Evolutionary conservation across 2,329 filamentous ascomycete genomes (phyloP).

Genomic region (Aspergillus neoniger): DNA sequence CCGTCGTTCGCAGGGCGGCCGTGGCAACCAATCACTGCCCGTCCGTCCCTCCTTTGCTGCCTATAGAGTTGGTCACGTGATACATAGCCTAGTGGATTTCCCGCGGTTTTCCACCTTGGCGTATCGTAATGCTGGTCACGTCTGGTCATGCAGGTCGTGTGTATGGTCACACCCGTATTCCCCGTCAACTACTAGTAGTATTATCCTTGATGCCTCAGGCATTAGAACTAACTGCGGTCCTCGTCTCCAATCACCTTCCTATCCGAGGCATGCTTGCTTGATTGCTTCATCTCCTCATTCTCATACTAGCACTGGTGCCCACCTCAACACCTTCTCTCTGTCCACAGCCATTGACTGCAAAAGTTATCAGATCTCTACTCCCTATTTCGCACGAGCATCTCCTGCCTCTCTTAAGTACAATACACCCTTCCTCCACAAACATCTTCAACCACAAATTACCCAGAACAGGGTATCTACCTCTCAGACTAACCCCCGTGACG

Average conservation of each 20-base stretch:
- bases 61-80: background rate
- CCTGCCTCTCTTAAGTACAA: background rate
- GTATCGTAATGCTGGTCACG: background rate
- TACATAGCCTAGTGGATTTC: background rate
- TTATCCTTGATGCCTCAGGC: background rate
- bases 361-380: background rate
- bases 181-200: background rate
- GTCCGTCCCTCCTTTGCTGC: slow-evolving; percentile 14
- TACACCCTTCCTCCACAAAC: background rate
- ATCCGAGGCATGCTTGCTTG: too few species aligned
- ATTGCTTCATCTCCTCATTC: background rate
- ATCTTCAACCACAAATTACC: background rate
- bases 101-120: slow-evolving; percentile 2
- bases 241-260: too few species aligned
- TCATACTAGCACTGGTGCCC: background rate
- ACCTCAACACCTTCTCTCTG: background rate
- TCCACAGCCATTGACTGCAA: background rate
- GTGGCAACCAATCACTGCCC: slow-evolving; percentile 14
- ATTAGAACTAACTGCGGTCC: background rate
- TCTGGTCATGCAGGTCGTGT: background rate
- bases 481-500: slow-evolving; percentile 14
- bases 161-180: background rate
- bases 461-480: background rate
- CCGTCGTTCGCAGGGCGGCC: slow-evolving; percentile 14
- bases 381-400: too few species aligned